A percentile compares a stretch with the other conserved stretches of the same genome.
Evolutionary conservation across 164 flowering plant genomes (phyloP).

Genomic region (Dillenia turbinata): DNA sequence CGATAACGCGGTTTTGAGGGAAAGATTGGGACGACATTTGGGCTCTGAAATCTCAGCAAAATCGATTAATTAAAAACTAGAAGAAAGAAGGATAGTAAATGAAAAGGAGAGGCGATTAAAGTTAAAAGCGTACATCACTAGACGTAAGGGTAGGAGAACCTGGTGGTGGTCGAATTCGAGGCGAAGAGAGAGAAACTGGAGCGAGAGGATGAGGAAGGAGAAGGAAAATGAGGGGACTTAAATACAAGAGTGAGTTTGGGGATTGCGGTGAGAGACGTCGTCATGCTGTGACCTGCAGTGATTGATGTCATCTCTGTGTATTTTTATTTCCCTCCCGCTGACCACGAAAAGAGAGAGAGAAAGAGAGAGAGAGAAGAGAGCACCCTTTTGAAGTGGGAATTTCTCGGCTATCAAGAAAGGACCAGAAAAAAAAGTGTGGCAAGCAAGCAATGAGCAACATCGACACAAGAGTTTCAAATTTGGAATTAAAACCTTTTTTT

Average conservation of each 20-base stretch:
- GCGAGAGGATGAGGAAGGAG: conserved; percentile 1
- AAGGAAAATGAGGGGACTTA: neutral
- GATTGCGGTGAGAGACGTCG: conserved; percentile 10
- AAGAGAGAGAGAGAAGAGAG: too few species aligned
- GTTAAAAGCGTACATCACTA: too few species aligned
- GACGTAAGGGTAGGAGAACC: neutral
- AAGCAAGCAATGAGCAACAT: too few species aligned
- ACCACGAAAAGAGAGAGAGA: too few species aligned
- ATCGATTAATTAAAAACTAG: neutral
- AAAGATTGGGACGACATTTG: conserved; percentile 43
- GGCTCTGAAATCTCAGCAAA: conserved; percentile 17
- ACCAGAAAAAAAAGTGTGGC: too few species aligned
- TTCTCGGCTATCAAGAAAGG: too few species aligned
- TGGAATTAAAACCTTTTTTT: too few species aligned
- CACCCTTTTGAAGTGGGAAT: too few species aligned
- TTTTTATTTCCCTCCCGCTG: too few species aligned
- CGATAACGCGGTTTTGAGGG: conserved; percentile 48
- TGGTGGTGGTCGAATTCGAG: neutral
- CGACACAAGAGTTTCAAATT: too few species aligned
- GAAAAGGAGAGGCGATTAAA: neutral
- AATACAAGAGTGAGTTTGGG: conserved; percentile 7
- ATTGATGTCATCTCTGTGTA: too few species aligned
- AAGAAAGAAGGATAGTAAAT: neutral
- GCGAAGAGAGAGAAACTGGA: conserved; percentile 3
- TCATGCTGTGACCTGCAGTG: neutral